Base-by-base conservation (phyloP, 306 rosid genomes). In the Dalbergia oliveri region DNA sequence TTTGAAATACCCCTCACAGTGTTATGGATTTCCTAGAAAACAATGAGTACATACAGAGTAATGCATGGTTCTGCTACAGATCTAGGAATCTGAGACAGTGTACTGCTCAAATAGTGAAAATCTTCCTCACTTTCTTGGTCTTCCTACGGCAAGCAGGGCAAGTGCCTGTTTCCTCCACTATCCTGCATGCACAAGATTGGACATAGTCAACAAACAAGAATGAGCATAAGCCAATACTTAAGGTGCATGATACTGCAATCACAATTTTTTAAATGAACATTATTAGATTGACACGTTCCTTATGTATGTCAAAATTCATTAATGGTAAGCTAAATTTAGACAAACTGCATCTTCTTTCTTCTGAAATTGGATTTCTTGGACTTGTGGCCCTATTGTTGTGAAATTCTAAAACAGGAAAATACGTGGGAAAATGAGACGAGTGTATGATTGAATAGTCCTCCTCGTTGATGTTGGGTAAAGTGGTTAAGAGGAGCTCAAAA, bases 41-140 rank as follows among this genome's bases (percentile, higher is more conserved):
- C 54, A 72, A 35, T 59, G 72, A 45, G n/a, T 78, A 72, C 68
- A 82, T 26, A 58, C n/a, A 31, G 74, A 26, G 9, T 23, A 23
- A 18, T 70, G 12, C 54, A 11, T 35, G 81, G 53, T 66, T 69
- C 63, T 65, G 35, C 59, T 73, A 47, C 13, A 47, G 14, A 47
- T 10, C 53, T 47, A 47, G 15, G 53, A 47, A 47, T 47, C 53
- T 47, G 53, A 47, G 13, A 11, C 53, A 47, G 14, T 56, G 69
- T 62, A 37, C 5, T 49, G 39, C 83, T 88, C 83, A 93, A 18
- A 91, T 94, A 33, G 89, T 79, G 72, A 91, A 91, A 76, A 93
- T 93, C 88, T 81, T 91, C 82, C 94, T 91, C 79, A 91, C 94
- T 84, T 91, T 93, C 90, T 88, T 93, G 80, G 86, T 91, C 57